Evolutionary conservation across 305 asterid genomes (phyloP).

Genomic region (Nicotiana rustica): DNA sequence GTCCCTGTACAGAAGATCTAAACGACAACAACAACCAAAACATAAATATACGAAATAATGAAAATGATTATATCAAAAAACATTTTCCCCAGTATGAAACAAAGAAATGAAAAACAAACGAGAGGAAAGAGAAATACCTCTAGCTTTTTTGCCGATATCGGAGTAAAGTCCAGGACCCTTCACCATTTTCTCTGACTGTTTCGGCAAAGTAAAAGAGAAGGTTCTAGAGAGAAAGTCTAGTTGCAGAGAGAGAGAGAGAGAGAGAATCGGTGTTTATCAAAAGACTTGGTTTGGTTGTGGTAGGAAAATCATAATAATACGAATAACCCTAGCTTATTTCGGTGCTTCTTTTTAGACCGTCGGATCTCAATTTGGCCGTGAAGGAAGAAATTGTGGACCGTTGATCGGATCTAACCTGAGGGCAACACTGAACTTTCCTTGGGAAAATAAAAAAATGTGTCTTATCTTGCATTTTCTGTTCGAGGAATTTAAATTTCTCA

Average conservation of each 20-base stretch:
- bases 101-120: background rate
- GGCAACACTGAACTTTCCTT: background rate
- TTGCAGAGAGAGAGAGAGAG: background rate
- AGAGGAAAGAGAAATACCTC: background rate
- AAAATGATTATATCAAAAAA: background rate
- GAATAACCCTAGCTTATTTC: background rate
- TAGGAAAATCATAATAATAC: background rate
- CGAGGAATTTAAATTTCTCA: background rate
- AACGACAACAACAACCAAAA: background rate
- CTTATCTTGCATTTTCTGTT: background rate
- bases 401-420: background rate
- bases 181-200: slow-evolving; percentile 27
- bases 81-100: background rate
- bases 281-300: slow-evolving; percentile 17
- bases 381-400: slow-evolving; percentile 3
- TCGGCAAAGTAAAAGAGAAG: background rate
- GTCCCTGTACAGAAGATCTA: slow-evolving; percentile 41
- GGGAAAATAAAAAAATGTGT: background rate
- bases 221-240: background rate
- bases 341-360: background rate
- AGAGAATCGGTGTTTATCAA: background rate
- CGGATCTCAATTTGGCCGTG: background rate
- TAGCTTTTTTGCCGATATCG: slow-evolving; percentile 38
- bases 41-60: background rate
- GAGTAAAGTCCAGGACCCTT: slow-evolving; percentile 37